Evolutionary conservation across 75 land plant species (phyloP).

Genomic region (Sequoiadendron giganteum): DNA sequence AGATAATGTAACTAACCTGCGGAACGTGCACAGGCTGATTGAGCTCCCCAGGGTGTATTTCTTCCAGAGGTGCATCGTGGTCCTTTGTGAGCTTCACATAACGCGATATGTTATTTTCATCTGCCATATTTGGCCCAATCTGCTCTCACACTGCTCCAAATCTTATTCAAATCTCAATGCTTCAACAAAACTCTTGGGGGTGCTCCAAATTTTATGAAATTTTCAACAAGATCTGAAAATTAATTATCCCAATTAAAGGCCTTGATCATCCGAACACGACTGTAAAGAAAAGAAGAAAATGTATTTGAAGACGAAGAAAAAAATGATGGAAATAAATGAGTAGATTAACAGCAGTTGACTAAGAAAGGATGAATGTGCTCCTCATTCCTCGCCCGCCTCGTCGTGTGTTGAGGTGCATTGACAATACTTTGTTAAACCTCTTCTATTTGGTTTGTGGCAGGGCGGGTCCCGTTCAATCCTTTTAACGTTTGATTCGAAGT

Average conservation of each 20-base stretch:
- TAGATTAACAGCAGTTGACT: background rate
- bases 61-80: constrained; percentile 54
- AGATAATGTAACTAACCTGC: constrained; percentile 25
- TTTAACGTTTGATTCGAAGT: too few relatives aligned
- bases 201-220: background rate
- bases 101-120: constrained; percentile 37
- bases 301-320: background rate
- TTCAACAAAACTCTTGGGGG: background rate
- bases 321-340: background rate
- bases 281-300: background rate
- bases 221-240: background rate
- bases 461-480: too few relatives aligned
- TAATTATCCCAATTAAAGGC: background rate
- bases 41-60: constrained; percentile 74
- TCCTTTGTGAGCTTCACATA: constrained; percentile 74
- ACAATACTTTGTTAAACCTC: too few relatives aligned
- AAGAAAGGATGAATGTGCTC: background rate
- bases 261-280: background rate
- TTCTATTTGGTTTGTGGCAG: background rate
- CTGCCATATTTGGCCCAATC: constrained; percentile 32
- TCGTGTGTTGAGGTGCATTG: too few relatives aligned
- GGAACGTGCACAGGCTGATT: constrained; percentile 73
- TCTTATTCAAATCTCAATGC: background rate
- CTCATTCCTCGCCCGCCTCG: background rate
- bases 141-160: background rate